Evolutionary conservation across 345 rosid species (phyloP).

Genomic region (Euclidium syriacum): DNA sequence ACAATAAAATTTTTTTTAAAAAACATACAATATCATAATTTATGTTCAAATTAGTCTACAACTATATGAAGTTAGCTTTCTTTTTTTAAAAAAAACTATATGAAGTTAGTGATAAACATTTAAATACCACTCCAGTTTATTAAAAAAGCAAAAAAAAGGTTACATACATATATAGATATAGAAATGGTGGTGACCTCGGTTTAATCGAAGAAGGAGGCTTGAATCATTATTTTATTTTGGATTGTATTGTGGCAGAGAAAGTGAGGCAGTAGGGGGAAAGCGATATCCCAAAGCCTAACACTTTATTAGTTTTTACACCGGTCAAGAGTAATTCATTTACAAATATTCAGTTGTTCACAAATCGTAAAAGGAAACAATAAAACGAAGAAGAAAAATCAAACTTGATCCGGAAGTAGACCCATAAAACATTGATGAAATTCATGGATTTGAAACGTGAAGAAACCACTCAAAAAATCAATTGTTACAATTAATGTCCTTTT

Average conservation of each 20-base stretch:
- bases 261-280: conserved; percentile 8
- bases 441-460: conserved; percentile 1
- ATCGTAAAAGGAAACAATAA: no score
- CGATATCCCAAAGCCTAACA: conserved; percentile 3
- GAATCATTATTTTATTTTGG: conserved; percentile 5
- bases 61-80: neutral
- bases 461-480: conserved; percentile 7
- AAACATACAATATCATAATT: neutral
- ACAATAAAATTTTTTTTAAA: no score
- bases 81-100: no score
- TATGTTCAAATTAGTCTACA: neutral
- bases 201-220: conserved; percentile 31
- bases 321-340: no score
- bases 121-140: neutral
- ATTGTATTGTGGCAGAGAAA: conserved; percentile 5
- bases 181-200: conserved; percentile 28
- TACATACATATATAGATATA: neutral
- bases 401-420: neutral
- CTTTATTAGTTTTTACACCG: no score
- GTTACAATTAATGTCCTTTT: neutral
- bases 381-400: no score
- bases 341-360: neutral
- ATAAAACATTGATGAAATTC: conserved; percentile 5
- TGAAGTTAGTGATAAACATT: neutral
- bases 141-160: neutral